These are phyloP conservation scores for Penicillium atrosanguineum DNA, from an alignment of 495 filamentous ascomycete genomes.

Conservation along the genomic window DNA sequence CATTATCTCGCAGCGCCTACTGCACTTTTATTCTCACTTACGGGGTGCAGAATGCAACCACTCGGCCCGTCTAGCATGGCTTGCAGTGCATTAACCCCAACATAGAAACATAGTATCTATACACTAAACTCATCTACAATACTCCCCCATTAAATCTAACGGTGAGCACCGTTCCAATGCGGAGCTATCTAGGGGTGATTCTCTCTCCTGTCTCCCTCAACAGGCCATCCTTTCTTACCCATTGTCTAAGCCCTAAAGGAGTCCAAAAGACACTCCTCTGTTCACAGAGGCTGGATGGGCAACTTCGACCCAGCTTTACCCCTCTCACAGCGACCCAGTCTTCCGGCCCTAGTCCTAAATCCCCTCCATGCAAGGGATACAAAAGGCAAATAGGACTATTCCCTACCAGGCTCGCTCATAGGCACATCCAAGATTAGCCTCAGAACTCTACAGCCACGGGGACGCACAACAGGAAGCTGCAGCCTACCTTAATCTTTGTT, in stretches of 20 bases:
- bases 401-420: conserved; percentile 6
- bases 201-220: not conserved
- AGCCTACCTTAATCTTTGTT: not conserved
- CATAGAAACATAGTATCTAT: not conserved
- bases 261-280: not conserved
- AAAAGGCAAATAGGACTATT: conserved; percentile 10
- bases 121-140: not conserved
- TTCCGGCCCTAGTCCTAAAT: conserved; percentile 3
- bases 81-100: not conserved
- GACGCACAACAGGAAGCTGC: conserved; percentile 10
- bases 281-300: not conserved
- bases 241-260: not conserved
- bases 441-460: not conserved
- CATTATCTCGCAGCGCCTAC: conserved; percentile 14
- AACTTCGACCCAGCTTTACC: not conserved
- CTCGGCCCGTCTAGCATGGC: not conserved
- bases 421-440: conserved; percentile 7
- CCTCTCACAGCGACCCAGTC: conserved; percentile 1
- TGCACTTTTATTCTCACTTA: conserved; percentile 2
- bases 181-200: not conserved
- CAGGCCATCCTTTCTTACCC: not conserved
- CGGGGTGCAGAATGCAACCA: conserved; percentile 16
- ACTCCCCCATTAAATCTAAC: not conserved
- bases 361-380: conserved; percentile 26
- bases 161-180: not conserved